Conservation (phyloP, 768 basidiomycete species). For the Dioszegia crocea region DNA sequence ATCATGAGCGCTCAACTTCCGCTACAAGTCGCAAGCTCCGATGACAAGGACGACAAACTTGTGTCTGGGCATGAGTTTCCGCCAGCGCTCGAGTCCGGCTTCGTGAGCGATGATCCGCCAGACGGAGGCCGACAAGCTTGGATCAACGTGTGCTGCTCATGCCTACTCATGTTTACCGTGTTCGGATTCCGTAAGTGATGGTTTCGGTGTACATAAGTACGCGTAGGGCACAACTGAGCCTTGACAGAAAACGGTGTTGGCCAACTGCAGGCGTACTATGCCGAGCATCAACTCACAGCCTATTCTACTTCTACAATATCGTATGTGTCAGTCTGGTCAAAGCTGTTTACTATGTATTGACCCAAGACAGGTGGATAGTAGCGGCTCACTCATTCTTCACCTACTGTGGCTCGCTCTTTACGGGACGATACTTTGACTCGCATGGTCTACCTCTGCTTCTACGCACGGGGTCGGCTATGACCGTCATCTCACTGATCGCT, state of each 20-base stretch:
- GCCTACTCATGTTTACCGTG: not conserved
- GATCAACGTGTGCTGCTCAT: not conserved
- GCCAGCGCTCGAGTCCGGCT: not conserved
- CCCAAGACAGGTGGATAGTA: conserved; percentile 31
- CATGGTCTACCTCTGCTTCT: conserved; percentile 33
- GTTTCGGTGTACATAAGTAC: no score
- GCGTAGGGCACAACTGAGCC: no score
- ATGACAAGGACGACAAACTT: not conserved
- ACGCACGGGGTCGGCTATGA: conserved; percentile 28
- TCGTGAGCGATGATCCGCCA: not conserved
- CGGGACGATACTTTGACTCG: conserved; percentile 43
- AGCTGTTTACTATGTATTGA: not conserved
- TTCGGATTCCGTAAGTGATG: conserved; percentile 3
- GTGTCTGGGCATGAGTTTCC: not conserved
- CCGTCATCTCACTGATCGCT: conserved; percentile 31
- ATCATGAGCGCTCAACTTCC: no score
- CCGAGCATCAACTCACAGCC: conserved; percentile 23
- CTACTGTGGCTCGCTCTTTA: conserved; percentile 31
- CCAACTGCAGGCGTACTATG: conserved; percentile 38
- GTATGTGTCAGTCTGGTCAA: conserved; percentile 13
- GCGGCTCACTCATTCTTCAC: conserved; percentile 29
- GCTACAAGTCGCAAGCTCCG: not conserved
- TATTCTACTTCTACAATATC: conserved; percentile 31
- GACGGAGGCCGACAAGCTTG: not conserved
- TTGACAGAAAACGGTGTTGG: conserved; percentile 44